Base-by-base conservation (phyloP, 2,329 filamentous ascomycete genomes). In the Penicillium sp. region DNA sequence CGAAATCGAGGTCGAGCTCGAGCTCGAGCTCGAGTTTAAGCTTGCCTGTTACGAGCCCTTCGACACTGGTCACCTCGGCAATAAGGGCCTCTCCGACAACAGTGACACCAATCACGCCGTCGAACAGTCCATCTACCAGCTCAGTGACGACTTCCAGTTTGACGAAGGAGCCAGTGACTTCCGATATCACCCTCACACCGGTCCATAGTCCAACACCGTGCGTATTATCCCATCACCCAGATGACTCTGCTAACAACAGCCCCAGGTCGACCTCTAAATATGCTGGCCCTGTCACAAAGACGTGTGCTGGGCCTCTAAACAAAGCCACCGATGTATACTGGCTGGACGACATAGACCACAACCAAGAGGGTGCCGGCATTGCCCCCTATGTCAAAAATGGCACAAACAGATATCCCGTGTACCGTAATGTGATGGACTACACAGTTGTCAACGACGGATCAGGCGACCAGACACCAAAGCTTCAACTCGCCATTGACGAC, bases 341-440 rank as follows among this genome's bases (percentile, higher is more conserved):
- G 63, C 52, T 66, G 4, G 59, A 60, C 15, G 43, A 53, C 6
- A 58, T 64, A 28, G 61, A 66, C 28, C 63, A 66, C 37, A 62
- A 52, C 4, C 52, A 55, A 20, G 18, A 45, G 6, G 59, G 52
- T 3, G 51, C 61, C 9, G 63, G 62, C 2, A 56, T 58, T 20
- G 63, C 63, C 4, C 63, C 63, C 4, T 58, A 59, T 4, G 47
- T 47, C 6, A 46, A 18, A 18, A 18, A 42, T 20, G 44, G 46
- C 28, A 46, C 44, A 1, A 52, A 54, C 1, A 9, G 20, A 0
- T 66, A 66, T 38, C 53, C 58, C 0, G 64, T 67, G 0, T 67
- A 59, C 29, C 63, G 64, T 4, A 66, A 67, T 44, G 61, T 60
- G 2, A 55, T 59, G 52, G 52, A 63, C 35, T 67, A 67, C 45